These are phyloP conservation scores for Stevia rebaudiana DNA, from an alignment of 140 eudicot genomes.

Conservation along the genomic window DNA sequence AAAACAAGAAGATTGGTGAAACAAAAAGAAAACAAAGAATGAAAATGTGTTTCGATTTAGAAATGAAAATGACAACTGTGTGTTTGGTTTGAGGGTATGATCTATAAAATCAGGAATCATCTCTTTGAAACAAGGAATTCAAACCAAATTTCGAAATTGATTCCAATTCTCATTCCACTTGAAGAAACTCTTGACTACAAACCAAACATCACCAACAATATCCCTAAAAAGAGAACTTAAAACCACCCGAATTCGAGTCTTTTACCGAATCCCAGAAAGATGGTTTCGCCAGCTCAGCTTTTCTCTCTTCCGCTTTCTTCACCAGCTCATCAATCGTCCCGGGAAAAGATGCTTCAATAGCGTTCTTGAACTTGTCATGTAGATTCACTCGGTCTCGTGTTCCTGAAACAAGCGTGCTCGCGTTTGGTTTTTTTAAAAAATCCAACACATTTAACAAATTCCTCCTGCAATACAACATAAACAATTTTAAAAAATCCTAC, in stretches of 20 bases:
- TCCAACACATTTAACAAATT: slow-evolving; percentile 76
- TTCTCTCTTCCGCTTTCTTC: slow-evolving; percentile 49
- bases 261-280: slow-evolving; percentile 84
- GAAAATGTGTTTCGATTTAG: neutral
- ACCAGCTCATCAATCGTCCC: slow-evolving; percentile 60
- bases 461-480: slow-evolving; percentile 55
- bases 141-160: too few species aligned
- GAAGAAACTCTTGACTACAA: neutral
- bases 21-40: neutral
- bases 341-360: slow-evolving; percentile 64
- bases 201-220: neutral
- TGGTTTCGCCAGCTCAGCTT: slow-evolving; percentile 49
- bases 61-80: neutral
- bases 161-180: too few species aligned
- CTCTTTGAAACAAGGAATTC: too few species aligned
- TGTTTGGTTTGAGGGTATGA: neutral
- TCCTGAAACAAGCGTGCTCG: slow-evolving; percentile 78
- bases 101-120: too few species aligned
- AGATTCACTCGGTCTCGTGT: slow-evolving; percentile 83
- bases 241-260: slow-evolving; percentile 71
- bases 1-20: too few species aligned
- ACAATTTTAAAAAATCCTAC: neutral
- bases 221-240: slow-evolving; percentile 71
- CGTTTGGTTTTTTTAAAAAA: slow-evolving; percentile 81
- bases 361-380: slow-evolving; percentile 72